Evolutionary conservation across 2,329 filamentous ascomycete genomes (phyloP).

Genomic region (Exophiala lecanii-corni): DNA sequence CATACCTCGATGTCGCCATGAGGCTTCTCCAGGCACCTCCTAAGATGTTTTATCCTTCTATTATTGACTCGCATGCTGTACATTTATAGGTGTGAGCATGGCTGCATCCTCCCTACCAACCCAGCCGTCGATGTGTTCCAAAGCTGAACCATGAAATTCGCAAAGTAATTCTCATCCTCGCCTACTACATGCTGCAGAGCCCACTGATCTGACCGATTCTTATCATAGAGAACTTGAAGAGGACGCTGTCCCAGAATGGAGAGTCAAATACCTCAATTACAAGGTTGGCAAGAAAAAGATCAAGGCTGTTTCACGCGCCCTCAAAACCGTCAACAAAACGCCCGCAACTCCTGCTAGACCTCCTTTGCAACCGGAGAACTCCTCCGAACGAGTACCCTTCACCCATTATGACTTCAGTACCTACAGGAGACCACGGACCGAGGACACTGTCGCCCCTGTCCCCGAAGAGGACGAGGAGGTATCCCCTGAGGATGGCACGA

Average conservation of each 20-base stretch:
- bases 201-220: no score
- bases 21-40: no score
- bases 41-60: no score
- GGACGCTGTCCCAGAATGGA: conserved; percentile 91
- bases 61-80: no score
- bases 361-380: conserved; percentile 10
- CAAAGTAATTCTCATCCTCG: conserved; percentile 45
- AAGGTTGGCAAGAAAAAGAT: conserved; percentile 91
- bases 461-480: conserved; percentile 17
- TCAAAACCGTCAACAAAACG: conserved; percentile 56
- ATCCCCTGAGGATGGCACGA: conserved; percentile 1
- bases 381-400: conserved; percentile 18
- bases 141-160: conserved; percentile 52
- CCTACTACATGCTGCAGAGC: conserved; percentile 19
- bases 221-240: conserved; percentile 67
- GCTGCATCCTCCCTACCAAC: neutral
- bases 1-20: no score
- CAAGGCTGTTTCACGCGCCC: conserved; percentile 72
- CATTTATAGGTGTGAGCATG: conserved; percentile 1
- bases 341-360: conserved; percentile 29
- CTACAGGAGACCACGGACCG: conserved; percentile 11
- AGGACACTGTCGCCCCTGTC: conserved; percentile 6
- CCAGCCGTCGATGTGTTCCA: neutral
- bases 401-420: conserved; percentile 27
- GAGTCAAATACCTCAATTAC: conserved; percentile 90